Evolutionary conservation across 1,139 yeast species (phyloP).

Genomic region (Yamadazyma diospyri): DNA sequence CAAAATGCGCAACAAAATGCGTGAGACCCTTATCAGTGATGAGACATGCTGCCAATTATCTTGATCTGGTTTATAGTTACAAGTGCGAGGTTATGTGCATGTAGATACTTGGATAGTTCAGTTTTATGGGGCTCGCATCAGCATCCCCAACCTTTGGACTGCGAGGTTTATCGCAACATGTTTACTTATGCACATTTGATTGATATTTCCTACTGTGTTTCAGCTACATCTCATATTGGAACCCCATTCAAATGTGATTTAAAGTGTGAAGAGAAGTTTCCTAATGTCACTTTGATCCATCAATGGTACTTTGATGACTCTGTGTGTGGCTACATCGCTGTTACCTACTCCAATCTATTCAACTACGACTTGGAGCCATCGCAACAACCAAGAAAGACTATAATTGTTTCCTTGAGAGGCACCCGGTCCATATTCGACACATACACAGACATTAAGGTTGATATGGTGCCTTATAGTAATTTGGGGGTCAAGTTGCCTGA

Average conservation of each 20-base stretch:
- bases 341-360: slow-evolving; percentile 28
- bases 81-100: too few species aligned
- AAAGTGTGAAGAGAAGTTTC: slow-evolving; percentile 37
- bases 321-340: slow-evolving; percentile 39
- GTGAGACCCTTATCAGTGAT: slow-evolving; percentile 1
- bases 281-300: slow-evolving; percentile 37
- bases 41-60: too few species aligned
- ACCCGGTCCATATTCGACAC: slow-evolving; percentile 47
- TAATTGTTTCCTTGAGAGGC: slow-evolving; percentile 45
- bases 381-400: slow-evolving; percentile 21
- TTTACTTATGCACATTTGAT: slow-evolving; percentile 45
- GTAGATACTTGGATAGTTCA: too few species aligned
- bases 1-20: too few species aligned
- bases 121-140: neutral
- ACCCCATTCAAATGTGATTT: slow-evolving; percentile 47
- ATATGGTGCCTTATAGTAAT: slow-evolving; percentile 32
- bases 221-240: slow-evolving; percentile 28
- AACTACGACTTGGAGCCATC: slow-evolving; percentile 13
- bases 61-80: too few species aligned
- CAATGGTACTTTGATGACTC: slow-evolving; percentile 48
- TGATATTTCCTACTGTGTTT: slow-evolving; percentile 49
- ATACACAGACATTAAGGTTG: slow-evolving; percentile 41
- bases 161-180: slow-evolving; percentile 24
- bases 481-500: slow-evolving; percentile 20
- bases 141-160: slow-evolving; percentile 13